These are phyloP conservation scores for Candida hispaniensis DNA, from an alignment of 805 yeast genomes.

Conservation along the genomic window DNA sequence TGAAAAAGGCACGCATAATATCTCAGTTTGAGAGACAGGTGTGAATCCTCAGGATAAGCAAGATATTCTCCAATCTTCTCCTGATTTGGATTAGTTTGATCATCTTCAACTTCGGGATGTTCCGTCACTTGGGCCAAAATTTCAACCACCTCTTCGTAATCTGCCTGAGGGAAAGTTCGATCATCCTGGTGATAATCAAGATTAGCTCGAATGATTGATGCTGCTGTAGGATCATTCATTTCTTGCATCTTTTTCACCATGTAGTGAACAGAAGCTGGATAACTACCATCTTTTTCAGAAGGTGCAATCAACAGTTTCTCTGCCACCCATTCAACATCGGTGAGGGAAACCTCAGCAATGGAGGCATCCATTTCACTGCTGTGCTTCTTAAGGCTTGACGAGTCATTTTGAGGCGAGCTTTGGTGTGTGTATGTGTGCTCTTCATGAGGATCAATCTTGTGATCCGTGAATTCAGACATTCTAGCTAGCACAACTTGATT, in stretches of 20 bases:
- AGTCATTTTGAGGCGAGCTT: too few species aligned
- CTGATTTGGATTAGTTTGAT: too few species aligned
- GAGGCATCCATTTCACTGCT: slow-evolving; percentile 13
- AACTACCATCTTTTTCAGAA: slow-evolving; percentile 5
- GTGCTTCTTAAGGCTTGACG: too few species aligned
- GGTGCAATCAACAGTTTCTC: slow-evolving; percentile 15
- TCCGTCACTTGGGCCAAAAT: slow-evolving; percentile 7
- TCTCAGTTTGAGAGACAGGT: slow-evolving; percentile 9
- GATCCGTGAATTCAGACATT: too few species aligned
- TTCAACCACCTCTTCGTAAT: slow-evolving; percentile 9
- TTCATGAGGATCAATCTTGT: too few species aligned
- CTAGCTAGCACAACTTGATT: too few species aligned
- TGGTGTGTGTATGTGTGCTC: too few species aligned
- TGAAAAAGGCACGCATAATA: slow-evolving; percentile 35
- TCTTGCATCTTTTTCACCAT: slow-evolving; percentile 11
- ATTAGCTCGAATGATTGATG: slow-evolving; percentile 9
- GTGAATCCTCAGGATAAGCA: slow-evolving; percentile 3
- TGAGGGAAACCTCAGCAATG: slow-evolving; percentile 11
- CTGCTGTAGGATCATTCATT: slow-evolving; percentile 11
- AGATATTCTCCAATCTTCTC: slow-evolving; percentile 9
- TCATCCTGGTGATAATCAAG: slow-evolving; percentile 10
- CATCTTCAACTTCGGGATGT: slow-evolving; percentile 10
- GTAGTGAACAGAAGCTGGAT: slow-evolving; percentile 12
- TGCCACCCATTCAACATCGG: slow-evolving; percentile 11
- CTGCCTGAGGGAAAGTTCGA: slow-evolving; percentile 9